Percentiles rank a stretch among this genome's conserved stretches.
These are phyloP conservation scores for Brassica balearica DNA, from an alignment of 441 rosid genomes.

Conservation along the genomic window DNA sequence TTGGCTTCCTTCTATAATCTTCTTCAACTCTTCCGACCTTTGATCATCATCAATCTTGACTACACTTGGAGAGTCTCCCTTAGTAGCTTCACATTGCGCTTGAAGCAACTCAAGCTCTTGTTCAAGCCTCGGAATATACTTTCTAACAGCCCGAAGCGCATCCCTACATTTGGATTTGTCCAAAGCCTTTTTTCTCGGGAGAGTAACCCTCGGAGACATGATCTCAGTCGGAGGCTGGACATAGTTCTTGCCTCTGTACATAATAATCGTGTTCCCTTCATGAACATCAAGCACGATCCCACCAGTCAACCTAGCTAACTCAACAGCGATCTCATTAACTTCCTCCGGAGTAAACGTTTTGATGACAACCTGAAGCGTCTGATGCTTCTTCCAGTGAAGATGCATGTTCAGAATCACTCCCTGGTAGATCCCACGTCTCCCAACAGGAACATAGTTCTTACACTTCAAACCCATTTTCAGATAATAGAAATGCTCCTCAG, in stretches of 20 bases:
- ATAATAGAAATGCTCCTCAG: constrained; percentile 89
- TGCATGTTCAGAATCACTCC: constrained; percentile 98
- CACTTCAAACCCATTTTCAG: constrained; percentile 92
- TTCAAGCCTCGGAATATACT: constrained; percentile 78
- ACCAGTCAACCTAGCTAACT: constrained; percentile 81
- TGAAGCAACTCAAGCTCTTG: constrained; percentile 82
- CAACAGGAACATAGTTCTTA: constrained; percentile 93
- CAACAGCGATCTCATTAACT: constrained; percentile 87
- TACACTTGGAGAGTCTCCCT: constrained; percentile 32
- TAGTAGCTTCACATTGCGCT: constrained; percentile 51
- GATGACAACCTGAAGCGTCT: constrained; percentile 81
- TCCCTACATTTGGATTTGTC: constrained; percentile 91
- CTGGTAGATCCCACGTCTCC: constrained; percentile 91
- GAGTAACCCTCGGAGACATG: constrained; percentile 91
- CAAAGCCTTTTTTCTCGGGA: constrained; percentile 89
- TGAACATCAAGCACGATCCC: constrained; percentile 90
- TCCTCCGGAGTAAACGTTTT: constrained; percentile 88
- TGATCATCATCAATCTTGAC: constrained; percentile 29
- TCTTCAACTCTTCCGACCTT: constrained; percentile 60
- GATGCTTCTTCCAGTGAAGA: constrained; percentile 99
- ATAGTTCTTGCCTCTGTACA: constrained; percentile 97
- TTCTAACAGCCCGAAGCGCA: constrained; percentile 78
- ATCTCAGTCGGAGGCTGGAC: constrained; percentile 95
- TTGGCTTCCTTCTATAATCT: constrained; percentile 53
- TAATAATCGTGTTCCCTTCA: constrained; percentile 83